These are phyloP conservation scores for Solanum habrochaites DNA, from an alignment of 257 asterid species.

Conservation along the genomic window DNA sequence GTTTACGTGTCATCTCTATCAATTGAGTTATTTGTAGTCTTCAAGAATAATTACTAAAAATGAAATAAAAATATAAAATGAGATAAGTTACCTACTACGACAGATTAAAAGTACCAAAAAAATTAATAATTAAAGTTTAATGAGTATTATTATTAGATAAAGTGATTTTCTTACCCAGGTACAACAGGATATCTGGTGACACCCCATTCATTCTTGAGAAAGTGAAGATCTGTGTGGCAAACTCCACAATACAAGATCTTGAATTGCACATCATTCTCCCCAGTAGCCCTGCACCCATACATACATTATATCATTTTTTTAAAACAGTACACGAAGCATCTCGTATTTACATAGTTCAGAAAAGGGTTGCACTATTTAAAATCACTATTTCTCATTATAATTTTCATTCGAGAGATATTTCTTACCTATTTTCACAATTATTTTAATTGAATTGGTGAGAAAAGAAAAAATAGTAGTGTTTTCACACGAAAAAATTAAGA, in stretches of 20 bases:
- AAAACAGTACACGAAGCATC: neutral
- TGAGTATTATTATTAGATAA: too few relatives aligned
- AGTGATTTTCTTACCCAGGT: conserved; percentile 17
- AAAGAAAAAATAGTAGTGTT: rapidly evolving
- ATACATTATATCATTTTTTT: neutral
- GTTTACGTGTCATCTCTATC: too few relatives aligned
- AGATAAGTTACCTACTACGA: neutral
- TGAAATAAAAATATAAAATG: too few relatives aligned
- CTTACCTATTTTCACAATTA: rapidly evolving
- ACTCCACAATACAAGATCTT: conserved; percentile 23
- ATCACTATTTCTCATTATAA: too few relatives aligned
- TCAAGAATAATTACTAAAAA: too few relatives aligned
- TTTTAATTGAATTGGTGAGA: neutral
- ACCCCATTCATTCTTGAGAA: conserved; percentile 24
- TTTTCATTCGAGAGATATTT: rapidly evolving
- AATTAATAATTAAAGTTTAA: too few relatives aligned
- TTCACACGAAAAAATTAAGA: neutral
- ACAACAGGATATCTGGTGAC: conserved; percentile 13
- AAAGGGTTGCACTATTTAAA: too few relatives aligned
- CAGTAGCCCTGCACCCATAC: conserved; percentile 15
- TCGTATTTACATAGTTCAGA: rapidly evolving
- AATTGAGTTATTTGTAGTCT: too few relatives aligned
- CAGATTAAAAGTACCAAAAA: too few relatives aligned
- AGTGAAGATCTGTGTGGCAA: conserved; percentile 31
- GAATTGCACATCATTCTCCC: conserved; percentile 23